Base-by-base conservation (phyloP, 108 stramenopile species). In the Cyclotella choctawhatcheeana region DNA sequence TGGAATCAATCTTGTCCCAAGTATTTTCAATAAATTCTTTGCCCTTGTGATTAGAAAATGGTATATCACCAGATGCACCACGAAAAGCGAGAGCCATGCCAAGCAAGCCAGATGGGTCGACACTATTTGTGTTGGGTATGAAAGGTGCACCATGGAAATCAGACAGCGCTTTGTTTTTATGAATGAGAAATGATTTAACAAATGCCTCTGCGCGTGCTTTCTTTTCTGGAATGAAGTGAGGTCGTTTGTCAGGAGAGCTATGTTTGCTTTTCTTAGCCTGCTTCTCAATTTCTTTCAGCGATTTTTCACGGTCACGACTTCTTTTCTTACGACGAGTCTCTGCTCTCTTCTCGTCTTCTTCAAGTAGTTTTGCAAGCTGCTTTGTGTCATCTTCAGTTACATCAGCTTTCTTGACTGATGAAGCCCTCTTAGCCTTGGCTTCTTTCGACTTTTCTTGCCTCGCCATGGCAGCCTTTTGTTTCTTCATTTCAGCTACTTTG, bases 21-120 rank as follows among this genome's bases (percentile, higher is more conserved):
- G 53, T 40, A n/a, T 71, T 70, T 3, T 83, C 69, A 0, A 79
- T 79, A 44, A 73, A 74, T 37, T 69, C 58, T 31, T 58, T 77
- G 6, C 84, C 87, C 29, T 68, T 81, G 50, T 79, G 86, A 48
- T 85, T 82, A 34, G 82, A 71, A 72, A 90, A 84, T n/a, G 79
- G 74, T 37, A 92, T 70, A 31, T 92, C 86, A 0, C 94, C 94
- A 10, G 94, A 87, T 24, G 91, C 88, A 45, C 85, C 89, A 35
- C 94, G 87, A 74, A 95, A 95, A 14, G 91, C 94, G 31, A 95
- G 82, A 17, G 94, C 90, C 87, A 95, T 88, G 1, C 91, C 90
- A 37, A 90, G 78, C 22, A 95, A 63, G 4, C 91, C 85, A 24
- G 82, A 76, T 12, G 89, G 82, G 29, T 95, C 93, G 25, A 94